Evolutionary conservation across 257 asterid species (phyloP), one percentile per base, ranked within the genome.

Genomic region (Primulina huaijiensis): DNA sequence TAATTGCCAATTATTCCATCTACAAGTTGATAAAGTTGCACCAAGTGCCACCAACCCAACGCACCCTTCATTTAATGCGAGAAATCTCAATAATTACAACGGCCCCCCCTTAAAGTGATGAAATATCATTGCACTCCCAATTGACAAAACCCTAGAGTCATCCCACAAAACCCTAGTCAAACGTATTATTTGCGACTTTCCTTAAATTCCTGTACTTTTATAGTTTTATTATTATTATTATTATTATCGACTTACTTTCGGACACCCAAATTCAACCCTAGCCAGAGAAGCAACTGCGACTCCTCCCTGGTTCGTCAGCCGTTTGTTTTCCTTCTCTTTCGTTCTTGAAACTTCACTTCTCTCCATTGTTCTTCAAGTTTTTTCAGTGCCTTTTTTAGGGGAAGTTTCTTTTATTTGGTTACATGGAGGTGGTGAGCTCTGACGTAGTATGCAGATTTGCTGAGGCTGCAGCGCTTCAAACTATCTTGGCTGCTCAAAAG

Each of bases 401-500:
- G 57, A 6, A 50, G 57, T 50, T 50, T 50, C 21, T 4, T 16
- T 50, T 4, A 17, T 50, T 50, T 50, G 57, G 57, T 50, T 17
- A 50, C 57, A 50, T 50, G 57, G 57, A 50, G 57, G 57, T 50
- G 57, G 57, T 50, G 20, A 50, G 57, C 20, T 50, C 21, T 50
- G 57, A 50, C 8, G 2, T 50, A 50, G 57, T 50, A 6, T 50
- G 57, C 57, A 50, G 57, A 16, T 50, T 50, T 50, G 57, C 57
- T 50, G 57, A 50, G 57, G 57, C 57, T 17, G 57, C 57, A 1
- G 57, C 57, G 57, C 57, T 50, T 50, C 57, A 50, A 17, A 50
- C 57, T 50, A 50, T 50, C 21, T 16, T 50, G 8, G 57, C 85
- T 68, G 87, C 88, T 74, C 92, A 84, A 31, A 87, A 88, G 81